These are phyloP conservation scores for Fusarium sororula DNA, from an alignment of 2,329 filamentous ascomycete genomes.

Conservation along the genomic window DNA sequence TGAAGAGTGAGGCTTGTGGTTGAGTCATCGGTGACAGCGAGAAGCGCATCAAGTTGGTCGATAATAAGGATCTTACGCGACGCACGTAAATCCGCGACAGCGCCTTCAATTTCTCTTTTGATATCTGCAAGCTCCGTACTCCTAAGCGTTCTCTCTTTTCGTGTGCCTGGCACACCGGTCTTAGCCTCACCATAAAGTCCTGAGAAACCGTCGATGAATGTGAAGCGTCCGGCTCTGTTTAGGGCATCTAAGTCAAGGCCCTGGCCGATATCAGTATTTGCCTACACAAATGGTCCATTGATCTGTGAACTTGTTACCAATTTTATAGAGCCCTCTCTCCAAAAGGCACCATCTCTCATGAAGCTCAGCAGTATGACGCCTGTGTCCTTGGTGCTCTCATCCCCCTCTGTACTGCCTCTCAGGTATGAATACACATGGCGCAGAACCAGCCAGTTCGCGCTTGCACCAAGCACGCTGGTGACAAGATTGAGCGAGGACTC, in stretches of 20 bases:
- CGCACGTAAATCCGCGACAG: conserved; percentile 48
- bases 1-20: conserved; percentile 58
- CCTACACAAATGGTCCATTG: background rate
- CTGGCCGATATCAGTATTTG: conserved; percentile 47
- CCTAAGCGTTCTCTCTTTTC: conserved; percentile 41
- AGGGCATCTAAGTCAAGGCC: conserved; percentile 76
- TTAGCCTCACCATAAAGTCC: conserved; percentile 57
- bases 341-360: conserved; percentile 80
- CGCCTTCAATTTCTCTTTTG: conserved; percentile 50
- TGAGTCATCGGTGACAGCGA: conserved; percentile 64
- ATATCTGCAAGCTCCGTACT: conserved; percentile 49
- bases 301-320: conserved; percentile 57
- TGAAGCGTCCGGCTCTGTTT: conserved; percentile 66
- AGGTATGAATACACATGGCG: conserved; percentile 64
- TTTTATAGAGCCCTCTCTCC: conserved; percentile 75
- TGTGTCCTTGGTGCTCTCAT: conserved; percentile 44
- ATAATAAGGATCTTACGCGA: conserved; percentile 65
- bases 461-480: conserved; percentile 72
- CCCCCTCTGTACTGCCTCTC: conserved; percentile 35
- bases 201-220: conserved; percentile 79
- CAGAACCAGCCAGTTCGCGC: conserved; percentile 72
- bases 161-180: background rate
- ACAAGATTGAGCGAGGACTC: conserved; percentile 71
- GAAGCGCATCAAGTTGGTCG: conserved; percentile 71
- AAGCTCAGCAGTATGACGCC: conserved; percentile 84